Conservation (phyloP, 2,329 filamentous ascomycete genomes). For the Alternaria postmessia region DNA sequence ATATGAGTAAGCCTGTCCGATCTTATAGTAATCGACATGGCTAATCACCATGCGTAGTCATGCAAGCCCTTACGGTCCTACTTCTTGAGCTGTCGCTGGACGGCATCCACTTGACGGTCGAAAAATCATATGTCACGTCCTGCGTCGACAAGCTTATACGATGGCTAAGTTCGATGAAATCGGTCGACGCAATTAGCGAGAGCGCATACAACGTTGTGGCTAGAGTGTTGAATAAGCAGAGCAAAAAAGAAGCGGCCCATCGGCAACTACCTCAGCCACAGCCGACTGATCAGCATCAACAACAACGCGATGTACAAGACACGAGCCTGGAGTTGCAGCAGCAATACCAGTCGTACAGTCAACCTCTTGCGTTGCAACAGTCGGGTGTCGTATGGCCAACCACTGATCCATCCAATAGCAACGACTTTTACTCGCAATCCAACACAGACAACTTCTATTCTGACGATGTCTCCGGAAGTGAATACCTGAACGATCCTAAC, state of each 20-base stretch:
- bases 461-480: neutral
- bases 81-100: constrained; percentile 48
- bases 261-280: constrained; percentile 1
- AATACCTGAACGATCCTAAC: neutral
- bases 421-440: neutral
- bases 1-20: constrained; percentile 22
- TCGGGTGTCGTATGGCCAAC: neutral
- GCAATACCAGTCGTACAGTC: neutral
- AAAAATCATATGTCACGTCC: constrained; percentile 31
- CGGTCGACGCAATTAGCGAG: constrained; percentile 35
- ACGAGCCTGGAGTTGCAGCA: neutral
- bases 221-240: constrained; percentile 20
- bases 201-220: constrained; percentile 36
- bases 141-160: constrained; percentile 38
- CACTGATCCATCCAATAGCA: neutral
- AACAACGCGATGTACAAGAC: neutral
- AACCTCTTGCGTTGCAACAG: constrained; percentile 2
- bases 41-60: constrained; percentile 30
- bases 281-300: neutral
- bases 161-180: constrained; percentile 44
- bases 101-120: constrained; percentile 31
- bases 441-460: neutral
- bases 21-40: neutral
- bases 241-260: neutral
- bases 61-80: constrained; percentile 51